These are phyloP conservation scores for Hanseniaspora meyeri DNA, from an alignment of 805 yeast species.

Conservation along the genomic window DNA sequence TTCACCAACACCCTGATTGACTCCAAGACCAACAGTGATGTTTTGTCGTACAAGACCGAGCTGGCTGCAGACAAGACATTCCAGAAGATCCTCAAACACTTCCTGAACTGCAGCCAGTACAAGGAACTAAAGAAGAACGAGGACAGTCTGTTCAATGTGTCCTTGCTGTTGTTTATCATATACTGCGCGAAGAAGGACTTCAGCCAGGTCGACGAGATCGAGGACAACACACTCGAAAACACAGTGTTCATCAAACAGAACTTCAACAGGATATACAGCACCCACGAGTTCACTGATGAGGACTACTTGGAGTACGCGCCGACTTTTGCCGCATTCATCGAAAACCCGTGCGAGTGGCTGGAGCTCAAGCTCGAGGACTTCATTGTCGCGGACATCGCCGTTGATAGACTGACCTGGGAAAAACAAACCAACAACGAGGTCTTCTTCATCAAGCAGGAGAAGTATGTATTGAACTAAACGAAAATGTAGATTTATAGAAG, in stretches of 20 bases:
- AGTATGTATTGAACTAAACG: slow-evolving; percentile 2
- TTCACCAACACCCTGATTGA: slow-evolving; percentile 28
- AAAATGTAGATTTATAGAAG: neutral
- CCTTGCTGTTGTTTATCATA: neutral
- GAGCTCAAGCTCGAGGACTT: slow-evolving; percentile 34
- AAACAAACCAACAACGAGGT: slow-evolving; percentile 29
- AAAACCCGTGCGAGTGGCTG: slow-evolving; percentile 25
- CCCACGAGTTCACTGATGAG: neutral
- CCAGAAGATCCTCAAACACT: neutral
- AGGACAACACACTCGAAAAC: neutral
- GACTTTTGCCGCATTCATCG: slow-evolving; percentile 16
- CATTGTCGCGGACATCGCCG: slow-evolving; percentile 38
- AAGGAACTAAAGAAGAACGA: slow-evolving; percentile 3
- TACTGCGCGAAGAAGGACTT: neutral
- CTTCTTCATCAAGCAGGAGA: slow-evolving; percentile 24
- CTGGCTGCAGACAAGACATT: slow-evolving; percentile 15
- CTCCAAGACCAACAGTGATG: slow-evolving; percentile 34
- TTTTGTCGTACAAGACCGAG: slow-evolving; percentile 41
- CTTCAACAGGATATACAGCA: neutral
- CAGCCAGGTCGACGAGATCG: neutral
- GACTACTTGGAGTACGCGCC: slow-evolving; percentile 9
- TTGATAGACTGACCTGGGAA: slow-evolving; percentile 40
- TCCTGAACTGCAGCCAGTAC: neutral
- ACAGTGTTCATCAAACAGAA: neutral
- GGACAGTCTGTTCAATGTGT: slow-evolving; percentile 7